phyloP scores from a whole-genome alignment of 2,329 filamentous ascomycete species.

The Huntiella omanensis region DNA sequence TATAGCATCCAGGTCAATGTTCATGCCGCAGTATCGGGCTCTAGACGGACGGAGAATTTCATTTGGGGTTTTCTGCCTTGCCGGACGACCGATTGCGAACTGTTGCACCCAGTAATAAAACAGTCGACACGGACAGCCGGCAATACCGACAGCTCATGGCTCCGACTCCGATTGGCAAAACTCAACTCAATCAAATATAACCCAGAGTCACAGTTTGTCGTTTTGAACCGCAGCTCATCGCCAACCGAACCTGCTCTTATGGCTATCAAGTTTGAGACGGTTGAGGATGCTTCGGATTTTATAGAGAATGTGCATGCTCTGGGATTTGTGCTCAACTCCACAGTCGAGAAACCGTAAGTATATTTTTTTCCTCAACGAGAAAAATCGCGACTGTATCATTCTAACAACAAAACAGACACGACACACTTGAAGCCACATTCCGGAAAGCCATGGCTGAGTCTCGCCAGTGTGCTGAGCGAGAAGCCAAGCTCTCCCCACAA shows the following conservation, averaged over 20 bases:
- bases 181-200: slow-evolving; percentile 2
- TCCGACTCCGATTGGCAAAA: slow-evolving; percentile 1
- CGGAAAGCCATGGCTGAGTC: background rate
- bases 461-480: background rate
- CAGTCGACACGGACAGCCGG: no score
- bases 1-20: background rate
- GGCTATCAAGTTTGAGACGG: background rate
- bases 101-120: no score
- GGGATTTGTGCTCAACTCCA: background rate
- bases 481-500: background rate
- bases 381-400: no score
- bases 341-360: background rate
- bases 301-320: background rate
- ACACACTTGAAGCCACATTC: background rate
- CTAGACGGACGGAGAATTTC: slow-evolving; percentile 3
- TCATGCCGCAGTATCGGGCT: slow-evolving; percentile 6
- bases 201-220: background rate
- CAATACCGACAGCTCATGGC: background rate
- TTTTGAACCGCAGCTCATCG: background rate
- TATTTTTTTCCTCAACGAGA: no score
- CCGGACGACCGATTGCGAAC: no score
- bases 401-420: background rate
- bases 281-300: background rate
- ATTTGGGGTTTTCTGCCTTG: slow-evolving; percentile 2
- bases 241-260: background rate